Evolutionary conservation across 257 asterid genomes (phyloP), one percentile per base, ranked within the genome.

Genomic region (Penstemon davidsonii): DNA sequence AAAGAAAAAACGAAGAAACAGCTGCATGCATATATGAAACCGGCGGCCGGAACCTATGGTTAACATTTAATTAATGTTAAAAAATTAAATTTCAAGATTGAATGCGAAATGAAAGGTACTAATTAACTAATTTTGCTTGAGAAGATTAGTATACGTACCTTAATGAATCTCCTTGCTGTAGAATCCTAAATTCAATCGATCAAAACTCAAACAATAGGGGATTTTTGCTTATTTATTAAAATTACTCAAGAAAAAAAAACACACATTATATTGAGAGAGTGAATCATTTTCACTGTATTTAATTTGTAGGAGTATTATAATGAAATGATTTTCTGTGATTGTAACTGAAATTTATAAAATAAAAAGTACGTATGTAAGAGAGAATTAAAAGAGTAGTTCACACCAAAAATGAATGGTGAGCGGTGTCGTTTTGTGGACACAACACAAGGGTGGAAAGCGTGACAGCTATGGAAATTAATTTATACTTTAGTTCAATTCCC

Each of bases 371-470:
- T 47, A 36, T 3, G 40, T 19, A 45, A 44, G 66, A 56, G 33
- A 15, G 64, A 65, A 11, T 50, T 43, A 51, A 53, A 39, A 52
- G 15, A 53, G 33, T 3, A 62, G 64, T 71, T 19, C 57, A 61
- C 55, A 64, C 45, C 33, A 64, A 53, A 46, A 42, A 15, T 37
- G 4, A 55, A 44, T 38, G 52, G 42, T 53, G 69, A 8, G 58
- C n/a, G 67, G 33, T 69, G 74, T 69, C 74, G 74, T 62, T 53
- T 18, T 53, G 46, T 62, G 75, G 61, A 58, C 67, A 60, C 60
- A 43, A 58, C 67, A 60, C 60, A 43, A 51, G 63, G 62, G 66
- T 63, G 76, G 3, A 25, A 25, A 25, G 33, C 33, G 33, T 25
- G 33, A 25, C 33, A 25, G 2, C 33, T 25, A 25, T 25, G 33